Evolutionary conservation across 176 grass and related monocot species (phyloP).

Genomic region (Triticum timopheevii): DNA sequence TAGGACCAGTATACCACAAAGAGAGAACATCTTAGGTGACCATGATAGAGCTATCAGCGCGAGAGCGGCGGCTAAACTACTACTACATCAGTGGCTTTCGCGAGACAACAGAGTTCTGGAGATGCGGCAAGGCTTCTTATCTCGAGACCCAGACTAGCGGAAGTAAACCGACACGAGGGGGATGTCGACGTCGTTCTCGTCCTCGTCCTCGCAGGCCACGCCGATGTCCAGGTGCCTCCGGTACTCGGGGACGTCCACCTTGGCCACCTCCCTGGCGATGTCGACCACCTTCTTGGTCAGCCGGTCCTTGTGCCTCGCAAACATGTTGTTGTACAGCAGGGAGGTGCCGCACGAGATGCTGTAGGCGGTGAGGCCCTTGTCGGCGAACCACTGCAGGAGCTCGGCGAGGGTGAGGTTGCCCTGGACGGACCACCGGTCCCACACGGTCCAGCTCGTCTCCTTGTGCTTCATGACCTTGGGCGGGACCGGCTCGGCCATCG

Average conservation of each 20-base stretch:
- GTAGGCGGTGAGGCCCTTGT: constrained; percentile 63
- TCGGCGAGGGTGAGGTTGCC: constrained; percentile 59
- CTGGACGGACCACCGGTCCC: constrained; percentile 65
- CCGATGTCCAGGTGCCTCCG: constrained; percentile 60
- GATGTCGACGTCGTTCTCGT: constrained; percentile 62
- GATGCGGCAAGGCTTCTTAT: background rate
- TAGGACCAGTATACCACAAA: background rate
- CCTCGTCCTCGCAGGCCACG: constrained; percentile 63
- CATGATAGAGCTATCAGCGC: background rate
- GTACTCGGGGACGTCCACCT: constrained; percentile 56
- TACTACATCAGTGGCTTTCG: background rate
- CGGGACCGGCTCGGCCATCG: constrained; percentile 65
- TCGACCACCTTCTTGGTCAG: constrained; percentile 57
- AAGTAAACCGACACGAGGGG: constrained; percentile 66
- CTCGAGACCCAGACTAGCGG: constrained; percentile 3
- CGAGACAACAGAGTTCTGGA: background rate
- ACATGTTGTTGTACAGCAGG: constrained; percentile 70
- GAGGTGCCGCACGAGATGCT: constrained; percentile 61
- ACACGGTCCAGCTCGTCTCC: constrained; percentile 69
- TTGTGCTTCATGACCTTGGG: constrained; percentile 71
- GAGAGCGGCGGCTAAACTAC: constrained; percentile 1
- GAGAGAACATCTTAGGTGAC: background rate
- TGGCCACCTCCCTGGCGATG: constrained; percentile 56
- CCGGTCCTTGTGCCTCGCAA: constrained; percentile 54
- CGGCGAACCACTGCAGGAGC: constrained; percentile 56